A percentile compares a stretch with the other conserved stretches of the same genome.
These are phyloP conservation scores for Nicotiana sylvestris DNA, from an alignment of 257 asterid species.

Conservation along the genomic window DNA sequence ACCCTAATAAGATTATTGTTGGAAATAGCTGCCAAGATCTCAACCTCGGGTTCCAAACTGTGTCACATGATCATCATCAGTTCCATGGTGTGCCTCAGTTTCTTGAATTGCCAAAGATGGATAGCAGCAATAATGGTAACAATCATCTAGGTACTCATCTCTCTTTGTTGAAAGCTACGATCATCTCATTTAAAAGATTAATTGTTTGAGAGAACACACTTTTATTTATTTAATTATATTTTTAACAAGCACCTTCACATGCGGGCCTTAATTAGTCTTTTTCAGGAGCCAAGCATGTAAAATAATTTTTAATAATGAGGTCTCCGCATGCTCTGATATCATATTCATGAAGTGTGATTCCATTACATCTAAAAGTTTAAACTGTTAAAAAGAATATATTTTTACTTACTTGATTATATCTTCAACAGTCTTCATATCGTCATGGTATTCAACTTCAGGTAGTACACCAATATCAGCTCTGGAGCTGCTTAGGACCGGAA, in stretches of 20 bases:
- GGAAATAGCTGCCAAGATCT: conserved; percentile 45
- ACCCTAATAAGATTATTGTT: conserved; percentile 36
- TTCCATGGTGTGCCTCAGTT: conserved; percentile 30
- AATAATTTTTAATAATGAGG: background rate
- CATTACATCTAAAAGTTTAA: background rate
- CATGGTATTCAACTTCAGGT: conserved; percentile 16
- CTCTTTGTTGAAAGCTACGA: background rate
- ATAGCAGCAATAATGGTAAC: conserved; percentile 10
- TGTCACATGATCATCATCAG: conserved; percentile 10
- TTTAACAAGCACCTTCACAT: background rate
- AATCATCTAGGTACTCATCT: background rate
- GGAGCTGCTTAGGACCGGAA: conserved; percentile 44
- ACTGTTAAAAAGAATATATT: background rate
- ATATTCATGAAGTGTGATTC: background rate
- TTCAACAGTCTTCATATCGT: background rate
- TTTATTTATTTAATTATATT: background rate
- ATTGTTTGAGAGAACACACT: background rate
- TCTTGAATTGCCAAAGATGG: conserved; percentile 45
- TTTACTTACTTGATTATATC: background rate
- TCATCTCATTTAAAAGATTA: background rate
- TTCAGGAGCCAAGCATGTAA: background rate
- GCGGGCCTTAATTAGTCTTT: background rate
- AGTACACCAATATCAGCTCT: conserved; percentile 37
- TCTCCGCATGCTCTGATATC: background rate
- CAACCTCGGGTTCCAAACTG: conserved; percentile 38